Evolutionary conservation across 2,329 filamentous ascomycete species (phyloP), one percentile per base, ranked within the genome.

Genomic region (Dactylellina sp.): DNA sequence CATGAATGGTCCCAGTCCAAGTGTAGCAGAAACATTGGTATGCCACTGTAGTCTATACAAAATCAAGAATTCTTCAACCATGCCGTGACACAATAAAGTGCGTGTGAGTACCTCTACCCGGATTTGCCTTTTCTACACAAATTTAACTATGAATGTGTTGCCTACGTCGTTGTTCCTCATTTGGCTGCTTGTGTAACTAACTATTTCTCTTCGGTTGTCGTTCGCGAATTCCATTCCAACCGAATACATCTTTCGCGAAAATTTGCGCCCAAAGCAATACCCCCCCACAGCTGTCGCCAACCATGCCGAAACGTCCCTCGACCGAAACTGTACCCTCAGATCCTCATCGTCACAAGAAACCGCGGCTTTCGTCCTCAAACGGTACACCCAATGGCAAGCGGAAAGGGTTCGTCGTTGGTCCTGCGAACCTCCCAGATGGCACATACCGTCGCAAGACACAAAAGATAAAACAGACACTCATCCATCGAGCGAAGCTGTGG

Each of bases 401-500:
- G 76, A 89, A 91, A 77, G 92, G 91, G 56, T 97, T 98, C 83
- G 87, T 87, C 42, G 90, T 97, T 65, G 94, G 93, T 0, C 93
- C 94, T 28, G 90, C 90, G 39, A 96, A 97, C 81, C 85, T 98
- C 24, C 94, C 94, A 42, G 93, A 97, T 81, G 93, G 94, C 63
- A 89, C 90, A 20, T 92, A 95, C 86, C 88, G 88, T 79, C 89
- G 94, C 78, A 97, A 97, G 84, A 85, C 88, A 42, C 79, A 94
- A 91, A 94, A 94, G 82, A 95, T 97, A 79, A 98, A 98, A 82
- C 86, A 90, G 76, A 88, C 91, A 77, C 84, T 97, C 64, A 97
- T 98, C 78, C 88, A 93, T 81, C 96, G 95, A 81, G 93, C 93
- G 74, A 97, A 97, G 82, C 85, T 97, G 75, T 95, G 94, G 82